A percentile compares a stretch with the other conserved stretches of the same genome.
Conservation (phyloP, 192 early-diverging fungal genomes). For the Haplosporangium gracile region DNA sequence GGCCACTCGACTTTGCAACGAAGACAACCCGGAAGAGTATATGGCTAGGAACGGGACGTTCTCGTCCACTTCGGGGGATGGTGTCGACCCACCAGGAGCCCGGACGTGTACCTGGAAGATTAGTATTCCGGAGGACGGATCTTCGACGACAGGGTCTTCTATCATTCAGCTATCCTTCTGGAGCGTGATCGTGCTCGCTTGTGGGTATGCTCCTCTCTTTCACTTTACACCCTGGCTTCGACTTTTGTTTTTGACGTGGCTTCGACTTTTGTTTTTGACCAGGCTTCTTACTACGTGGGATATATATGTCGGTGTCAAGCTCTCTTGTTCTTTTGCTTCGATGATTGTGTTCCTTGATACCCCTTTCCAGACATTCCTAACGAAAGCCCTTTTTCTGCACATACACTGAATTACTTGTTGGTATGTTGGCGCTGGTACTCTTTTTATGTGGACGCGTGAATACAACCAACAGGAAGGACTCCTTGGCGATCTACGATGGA, state of each 20-base stretch:
- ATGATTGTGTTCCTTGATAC: neutral
- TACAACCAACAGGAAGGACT: conserved; percentile 31
- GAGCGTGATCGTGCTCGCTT: conserved; percentile 6
- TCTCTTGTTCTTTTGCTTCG: neutral
- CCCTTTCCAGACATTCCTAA: neutral
- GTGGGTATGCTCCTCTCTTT: conserved; percentile 10
- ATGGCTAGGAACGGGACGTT: conserved; percentile 22
- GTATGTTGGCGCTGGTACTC: neutral
- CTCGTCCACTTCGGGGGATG: conserved; percentile 22
- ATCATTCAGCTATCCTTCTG: neutral
- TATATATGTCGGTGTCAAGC: too few relatives aligned
- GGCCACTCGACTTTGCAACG: conserved; percentile 3
- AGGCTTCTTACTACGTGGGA: neutral
- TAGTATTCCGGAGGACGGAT: neutral
- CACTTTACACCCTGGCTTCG: neutral
- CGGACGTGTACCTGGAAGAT: conserved; percentile 44
- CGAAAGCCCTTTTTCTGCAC: neutral
- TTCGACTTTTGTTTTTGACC: neutral
- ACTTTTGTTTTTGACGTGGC: neutral
- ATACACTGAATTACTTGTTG: neutral
- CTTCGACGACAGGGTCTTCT: neutral
- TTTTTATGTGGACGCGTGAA: too few relatives aligned
- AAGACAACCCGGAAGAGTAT: conserved; percentile 1
- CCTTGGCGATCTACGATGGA: conserved; percentile 50
- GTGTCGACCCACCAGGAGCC: conserved; percentile 13